phyloP scores from a whole-genome alignment of 2,329 filamentous ascomycete species.

The Aspergillus aculeatinus region DNA sequence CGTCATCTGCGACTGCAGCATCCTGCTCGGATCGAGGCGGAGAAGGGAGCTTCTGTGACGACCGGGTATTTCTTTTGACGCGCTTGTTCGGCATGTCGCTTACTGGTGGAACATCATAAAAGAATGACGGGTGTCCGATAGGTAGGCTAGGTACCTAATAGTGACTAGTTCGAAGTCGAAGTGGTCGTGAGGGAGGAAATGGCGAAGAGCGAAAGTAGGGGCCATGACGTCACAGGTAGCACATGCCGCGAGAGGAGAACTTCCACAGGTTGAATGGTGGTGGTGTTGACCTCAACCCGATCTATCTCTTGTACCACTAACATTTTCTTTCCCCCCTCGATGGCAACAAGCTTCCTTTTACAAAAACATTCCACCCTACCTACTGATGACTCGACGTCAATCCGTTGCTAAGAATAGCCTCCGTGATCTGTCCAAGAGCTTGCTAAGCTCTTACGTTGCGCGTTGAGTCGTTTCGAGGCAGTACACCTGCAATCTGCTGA shows the following conservation, averaged over 20 bases:
- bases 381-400: neutral
- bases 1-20: slow-evolving; percentile 1
- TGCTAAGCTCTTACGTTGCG: slow-evolving; percentile 2
- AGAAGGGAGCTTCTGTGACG: slow-evolving; percentile 8
- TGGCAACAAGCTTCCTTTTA: neutral
- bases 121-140: neutral
- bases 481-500: slow-evolving; percentile 1
- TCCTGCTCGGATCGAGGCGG: slow-evolving; percentile 15
- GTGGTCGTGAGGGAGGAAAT: neutral
- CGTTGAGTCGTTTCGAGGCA: neutral
- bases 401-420: neutral
- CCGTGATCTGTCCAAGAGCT: neutral
- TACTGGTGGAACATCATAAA: neutral
- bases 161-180: no score
- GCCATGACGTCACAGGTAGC: slow-evolving; percentile 2
- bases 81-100: slow-evolving; percentile 9
- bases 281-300: no score
- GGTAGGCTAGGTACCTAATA: neutral
- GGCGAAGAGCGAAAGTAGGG: neutral
- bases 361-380: neutral
- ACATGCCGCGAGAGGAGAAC: neutral
- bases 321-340: neutral
- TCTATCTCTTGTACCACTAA: no score
- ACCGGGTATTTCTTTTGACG: neutral
- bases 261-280: neutral